Evolutionary conservation across 768 basidiomycete genomes (phyloP).

Genomic region (Tricholoma matsutake): DNA sequence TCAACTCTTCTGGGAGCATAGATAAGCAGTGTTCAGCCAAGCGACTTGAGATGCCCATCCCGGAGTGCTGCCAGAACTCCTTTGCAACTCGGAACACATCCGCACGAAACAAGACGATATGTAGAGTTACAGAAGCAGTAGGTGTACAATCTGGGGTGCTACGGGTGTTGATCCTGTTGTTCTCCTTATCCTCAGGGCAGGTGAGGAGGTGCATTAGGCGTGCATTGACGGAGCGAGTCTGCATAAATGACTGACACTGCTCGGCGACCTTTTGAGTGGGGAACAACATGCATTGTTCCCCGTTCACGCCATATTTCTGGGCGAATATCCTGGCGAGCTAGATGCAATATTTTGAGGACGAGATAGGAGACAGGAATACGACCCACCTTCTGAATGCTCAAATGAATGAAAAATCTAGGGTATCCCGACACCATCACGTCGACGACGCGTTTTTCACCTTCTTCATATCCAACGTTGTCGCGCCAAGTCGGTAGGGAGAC

Average conservation of each 20-base stretch:
- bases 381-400: slow-evolving; percentile 75
- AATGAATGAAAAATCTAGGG: slow-evolving; percentile 92
- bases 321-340: slow-evolving; percentile 79
- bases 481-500: slow-evolving; percentile 93
- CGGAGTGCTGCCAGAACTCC: slow-evolving; percentile 96
- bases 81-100: slow-evolving; percentile 66
- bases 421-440: slow-evolving; percentile 87
- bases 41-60: slow-evolving; percentile 86
- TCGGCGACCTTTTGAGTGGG: slow-evolving; percentile 72
- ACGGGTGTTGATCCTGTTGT: slow-evolving; percentile 22
- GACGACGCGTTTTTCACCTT: slow-evolving; percentile 77
- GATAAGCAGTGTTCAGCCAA: slow-evolving; percentile 80
- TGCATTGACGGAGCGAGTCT: slow-evolving; percentile 47
- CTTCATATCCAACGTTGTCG: slow-evolving; percentile 91
- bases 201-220: slow-evolving; percentile 71
- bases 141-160: slow-evolving; percentile 19
- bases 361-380: background rate
- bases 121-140: slow-evolving; percentile 53
- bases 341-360: slow-evolving; percentile 5
- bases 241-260: slow-evolving; percentile 72
- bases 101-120: slow-evolving; percentile 76
- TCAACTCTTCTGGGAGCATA: slow-evolving; percentile 51
- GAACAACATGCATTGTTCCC: slow-evolving; percentile 78
- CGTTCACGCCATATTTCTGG: slow-evolving; percentile 68
- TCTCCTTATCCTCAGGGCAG: slow-evolving; percentile 50